Conservation (phyloP, 1,139 yeast genomes). For the Waltiozyma sp. region DNA sequence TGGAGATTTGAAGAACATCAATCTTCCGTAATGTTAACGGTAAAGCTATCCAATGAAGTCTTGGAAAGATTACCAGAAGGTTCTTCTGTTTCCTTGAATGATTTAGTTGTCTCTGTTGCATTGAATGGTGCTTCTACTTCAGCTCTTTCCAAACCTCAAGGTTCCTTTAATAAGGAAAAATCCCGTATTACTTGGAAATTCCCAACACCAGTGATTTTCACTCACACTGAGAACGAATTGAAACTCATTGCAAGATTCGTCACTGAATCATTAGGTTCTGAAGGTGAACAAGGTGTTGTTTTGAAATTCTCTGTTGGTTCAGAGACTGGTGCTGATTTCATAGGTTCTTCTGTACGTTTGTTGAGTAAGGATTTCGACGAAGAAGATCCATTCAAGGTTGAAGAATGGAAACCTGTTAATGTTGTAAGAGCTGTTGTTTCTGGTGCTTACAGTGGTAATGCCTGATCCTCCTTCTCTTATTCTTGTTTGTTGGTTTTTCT, state of each 20-base stretch:
- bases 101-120: constrained; percentile 63
- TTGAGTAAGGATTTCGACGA: constrained; percentile 23
- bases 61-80: constrained; percentile 23
- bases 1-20: constrained; percentile 86
- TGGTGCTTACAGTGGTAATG: constrained; percentile 23
- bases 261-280: constrained; percentile 51
- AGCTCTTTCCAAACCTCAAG: constrained; percentile 85
- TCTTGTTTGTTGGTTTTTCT: too few relatives aligned
- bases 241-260: constrained; percentile 62
- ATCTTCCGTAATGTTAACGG: constrained; percentile 70
- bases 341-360: constrained; percentile 22
- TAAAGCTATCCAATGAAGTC: constrained; percentile 47
- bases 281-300: constrained; percentile 62
- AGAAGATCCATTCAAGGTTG: constrained; percentile 26
- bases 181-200: constrained; percentile 82
- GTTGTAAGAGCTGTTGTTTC: constrained; percentile 24
- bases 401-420: constrained; percentile 22
- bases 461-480: too few relatives aligned
- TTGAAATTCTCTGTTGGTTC: constrained; percentile 42
- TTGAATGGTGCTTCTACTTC: constrained; percentile 39
- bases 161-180: constrained; percentile 75
- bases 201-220: constrained; percentile 35
- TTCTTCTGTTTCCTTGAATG: constrained; percentile 32
- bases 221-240: constrained; percentile 32
- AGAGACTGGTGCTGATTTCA: constrained; percentile 16